Evolutionary conservation across 305 asterid genomes (phyloP).

Genomic region (Fraxinus paxiana): DNA sequence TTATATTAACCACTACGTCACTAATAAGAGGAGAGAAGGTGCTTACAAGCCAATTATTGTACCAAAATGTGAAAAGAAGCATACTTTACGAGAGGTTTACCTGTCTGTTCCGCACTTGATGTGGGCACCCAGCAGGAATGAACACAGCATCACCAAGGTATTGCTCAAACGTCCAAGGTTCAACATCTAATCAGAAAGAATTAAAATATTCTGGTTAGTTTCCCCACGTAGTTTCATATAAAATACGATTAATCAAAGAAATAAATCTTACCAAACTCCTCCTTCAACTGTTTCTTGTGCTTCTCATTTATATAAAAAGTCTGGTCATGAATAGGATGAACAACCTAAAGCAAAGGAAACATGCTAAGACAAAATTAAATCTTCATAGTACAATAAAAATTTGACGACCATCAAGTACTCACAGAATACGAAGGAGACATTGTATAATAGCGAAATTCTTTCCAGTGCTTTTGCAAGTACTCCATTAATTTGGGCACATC

Average conservation of each 20-base stretch:
- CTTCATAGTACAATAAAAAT: background rate
- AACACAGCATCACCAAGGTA: constrained; percentile 75
- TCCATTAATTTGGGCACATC: constrained; percentile 61
- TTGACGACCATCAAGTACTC: constrained; percentile 26
- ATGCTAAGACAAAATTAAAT: constrained; percentile 9
- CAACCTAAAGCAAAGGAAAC: constrained; percentile 41
- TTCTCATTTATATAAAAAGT: constrained; percentile 53
- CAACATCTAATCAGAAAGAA: constrained; percentile 42
- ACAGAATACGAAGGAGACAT: constrained; percentile 44
- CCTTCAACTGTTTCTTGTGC: constrained; percentile 59
- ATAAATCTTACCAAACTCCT: constrained; percentile 52
- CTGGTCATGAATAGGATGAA: constrained; percentile 77
- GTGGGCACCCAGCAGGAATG: constrained; percentile 87
- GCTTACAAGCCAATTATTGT: background rate
- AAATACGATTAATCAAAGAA: constrained; percentile 5
- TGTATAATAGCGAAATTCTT: constrained; percentile 51
- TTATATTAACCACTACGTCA: constrained; percentile 15
- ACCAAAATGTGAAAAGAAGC: background rate
- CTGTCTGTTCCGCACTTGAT: constrained; percentile 80
- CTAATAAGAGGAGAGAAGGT: background rate
- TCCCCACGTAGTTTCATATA: background rate
- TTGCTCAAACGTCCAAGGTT: constrained; percentile 83
- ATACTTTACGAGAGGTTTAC: constrained; percentile 27
- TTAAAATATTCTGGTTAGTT: constrained; percentile 8
- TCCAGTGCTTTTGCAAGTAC: constrained; percentile 55